Evolutionary conservation across 78 protist species (phyloP).

Genomic region (Dictyostelium intermedium): DNA sequence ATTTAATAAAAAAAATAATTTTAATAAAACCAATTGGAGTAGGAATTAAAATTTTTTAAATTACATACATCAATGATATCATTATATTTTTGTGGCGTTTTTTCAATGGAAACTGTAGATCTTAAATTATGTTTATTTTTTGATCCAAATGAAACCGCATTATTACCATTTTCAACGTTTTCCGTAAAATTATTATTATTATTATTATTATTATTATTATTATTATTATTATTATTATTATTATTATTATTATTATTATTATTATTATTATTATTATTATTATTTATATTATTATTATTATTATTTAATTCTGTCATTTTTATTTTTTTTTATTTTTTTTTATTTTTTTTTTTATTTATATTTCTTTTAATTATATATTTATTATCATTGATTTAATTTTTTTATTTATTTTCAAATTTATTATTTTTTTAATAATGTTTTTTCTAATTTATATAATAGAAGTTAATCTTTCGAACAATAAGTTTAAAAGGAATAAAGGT

Average conservation of each 20-base stretch:
- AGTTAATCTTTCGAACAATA: not conserved
- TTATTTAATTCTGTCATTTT: not conserved
- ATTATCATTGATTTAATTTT: not conserved
- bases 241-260: not conserved
- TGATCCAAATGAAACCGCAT: slow-evolving; percentile 19
- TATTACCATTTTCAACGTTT: not conserved
- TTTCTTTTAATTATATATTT: not conserved
- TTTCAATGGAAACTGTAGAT: slow-evolving; percentile 11
- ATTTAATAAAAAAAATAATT: too few relatives aligned
- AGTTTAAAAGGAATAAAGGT: not conserved
- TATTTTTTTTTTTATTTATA: not conserved
- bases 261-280: not conserved
- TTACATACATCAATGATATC: slow-evolving; percentile 48
- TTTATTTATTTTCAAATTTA: not conserved
- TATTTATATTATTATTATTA: not conserved
- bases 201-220: not conserved
- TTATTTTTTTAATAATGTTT: too few relatives aligned
- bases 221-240: not conserved
- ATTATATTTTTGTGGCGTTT: slow-evolving; percentile 26
- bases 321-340: not conserved
- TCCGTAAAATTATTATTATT: not conserved
- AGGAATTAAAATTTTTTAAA: not conserved
- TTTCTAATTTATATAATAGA: too few relatives aligned
- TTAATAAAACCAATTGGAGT: too few relatives aligned
- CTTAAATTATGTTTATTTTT: slow-evolving; percentile 50